These are phyloP conservation scores for Penicillium brasilianum DNA, from an alignment of 2,329 filamentous ascomycete genomes.

Conservation along the genomic window DNA sequence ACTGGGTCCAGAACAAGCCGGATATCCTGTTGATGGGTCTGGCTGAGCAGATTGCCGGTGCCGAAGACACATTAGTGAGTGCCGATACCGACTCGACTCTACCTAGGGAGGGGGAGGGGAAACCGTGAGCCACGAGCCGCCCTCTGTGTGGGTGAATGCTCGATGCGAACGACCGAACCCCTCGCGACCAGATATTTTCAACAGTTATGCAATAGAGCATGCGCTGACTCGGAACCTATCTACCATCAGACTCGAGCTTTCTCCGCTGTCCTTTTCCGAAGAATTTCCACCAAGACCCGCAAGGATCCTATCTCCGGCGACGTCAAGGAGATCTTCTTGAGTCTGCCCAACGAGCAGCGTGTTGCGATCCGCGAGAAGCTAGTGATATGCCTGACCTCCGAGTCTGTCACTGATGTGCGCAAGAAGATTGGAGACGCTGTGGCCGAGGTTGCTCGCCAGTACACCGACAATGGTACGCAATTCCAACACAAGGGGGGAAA, in stretches of 20 bases:
- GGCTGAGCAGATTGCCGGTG: conserved; percentile 84
- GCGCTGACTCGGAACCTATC: conserved; percentile 12
- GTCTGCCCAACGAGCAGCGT: conserved; percentile 73
- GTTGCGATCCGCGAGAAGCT: conserved; percentile 82
- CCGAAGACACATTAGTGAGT: conserved; percentile 74
- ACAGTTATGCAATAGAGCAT: background rate
- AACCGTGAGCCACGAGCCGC: background rate
- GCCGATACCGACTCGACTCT: conserved; percentile 4
- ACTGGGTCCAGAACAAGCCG: conserved; percentile 82
- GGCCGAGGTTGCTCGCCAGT: conserved; percentile 92
- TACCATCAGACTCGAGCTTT: conserved; percentile 78
- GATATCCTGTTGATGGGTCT: conserved; percentile 92
- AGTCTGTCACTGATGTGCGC: conserved; percentile 74
- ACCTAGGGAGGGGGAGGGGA: conserved; percentile 1
- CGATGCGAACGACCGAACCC: background rate
- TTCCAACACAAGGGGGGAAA: background rate
- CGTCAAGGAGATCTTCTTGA: conserved; percentile 83
- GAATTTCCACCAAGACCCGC: conserved; percentile 86
- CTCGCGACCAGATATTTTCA: background rate
- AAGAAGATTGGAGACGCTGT: conserved; percentile 99
- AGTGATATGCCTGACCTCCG: conserved; percentile 74
- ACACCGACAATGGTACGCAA: conserved; percentile 82
- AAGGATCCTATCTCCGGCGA: conserved; percentile 72
- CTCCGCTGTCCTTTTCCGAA: conserved; percentile 89
- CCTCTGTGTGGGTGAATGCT: background rate